A percentile compares a stretch with the other conserved stretches of the same genome.
These are phyloP conservation scores for Grosmannia huntii DNA, from an alignment of 2,329 filamentous ascomycete species.

Conservation along the genomic window DNA sequence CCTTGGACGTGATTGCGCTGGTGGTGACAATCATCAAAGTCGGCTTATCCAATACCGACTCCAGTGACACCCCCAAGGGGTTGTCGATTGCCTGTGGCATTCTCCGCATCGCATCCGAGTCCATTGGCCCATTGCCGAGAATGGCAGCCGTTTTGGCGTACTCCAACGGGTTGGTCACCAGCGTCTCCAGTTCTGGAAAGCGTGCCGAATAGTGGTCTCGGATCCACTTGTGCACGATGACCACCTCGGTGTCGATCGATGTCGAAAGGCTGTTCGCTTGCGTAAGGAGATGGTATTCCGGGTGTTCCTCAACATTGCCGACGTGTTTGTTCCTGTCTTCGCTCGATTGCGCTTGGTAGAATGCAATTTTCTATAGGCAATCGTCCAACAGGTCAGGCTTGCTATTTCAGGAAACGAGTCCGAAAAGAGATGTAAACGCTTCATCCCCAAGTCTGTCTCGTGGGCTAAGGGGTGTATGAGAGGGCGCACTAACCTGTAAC, in stretches of 20 bases:
- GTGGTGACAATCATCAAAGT: constrained; percentile 92
- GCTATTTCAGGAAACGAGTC: constrained; percentile 25
- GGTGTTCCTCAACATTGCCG: constrained; percentile 82
- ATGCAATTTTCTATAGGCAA: constrained; percentile 60
- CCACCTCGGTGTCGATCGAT: constrained; percentile 84
- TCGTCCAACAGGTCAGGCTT: constrained; percentile 53
- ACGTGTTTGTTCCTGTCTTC: constrained; percentile 50
- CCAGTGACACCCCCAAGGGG: constrained; percentile 59
- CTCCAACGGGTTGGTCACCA: constrained; percentile 84
- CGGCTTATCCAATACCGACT: constrained; percentile 73
- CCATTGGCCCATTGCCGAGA: constrained; percentile 81
- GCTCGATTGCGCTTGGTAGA: constrained; percentile 59
- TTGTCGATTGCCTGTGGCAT: constrained; percentile 70
- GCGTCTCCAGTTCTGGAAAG: constrained; percentile 82
- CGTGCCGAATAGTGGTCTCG: constrained; percentile 89
- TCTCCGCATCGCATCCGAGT: constrained; percentile 64
- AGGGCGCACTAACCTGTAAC: constrained; percentile 55
- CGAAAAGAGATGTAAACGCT: constrained; percentile 48
- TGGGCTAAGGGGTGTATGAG: not conserved
- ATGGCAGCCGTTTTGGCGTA: constrained; percentile 94
- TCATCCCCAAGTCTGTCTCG: constrained; percentile 15
- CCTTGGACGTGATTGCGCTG: constrained; percentile 82
- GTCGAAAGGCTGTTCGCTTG: constrained; percentile 84
- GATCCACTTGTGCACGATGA: constrained; percentile 89
- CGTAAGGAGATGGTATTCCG: constrained; percentile 78